Percentiles rank a stretch among this genome's conserved stretches.
Evolutionary conservation across 2,329 filamentous ascomycete genomes (phyloP).

Genomic region (Ceratocystis smalleyi): DNA sequence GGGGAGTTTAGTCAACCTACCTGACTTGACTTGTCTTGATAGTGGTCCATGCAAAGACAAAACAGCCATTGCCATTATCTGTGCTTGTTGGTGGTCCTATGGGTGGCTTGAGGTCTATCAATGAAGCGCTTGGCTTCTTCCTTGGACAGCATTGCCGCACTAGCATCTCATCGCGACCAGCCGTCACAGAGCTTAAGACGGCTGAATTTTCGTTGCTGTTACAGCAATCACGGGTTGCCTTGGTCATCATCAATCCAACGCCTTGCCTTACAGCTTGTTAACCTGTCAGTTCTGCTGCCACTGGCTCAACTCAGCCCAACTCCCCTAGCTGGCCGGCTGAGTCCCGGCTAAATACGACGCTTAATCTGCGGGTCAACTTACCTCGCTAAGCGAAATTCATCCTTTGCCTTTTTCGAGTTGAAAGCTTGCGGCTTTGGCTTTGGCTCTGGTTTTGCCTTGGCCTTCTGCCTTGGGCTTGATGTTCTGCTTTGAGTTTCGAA

Average conservation of each 20-base stretch:
- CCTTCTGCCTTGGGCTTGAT: neutral
- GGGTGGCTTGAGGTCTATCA: neutral
- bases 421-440: slow-evolving; percentile 1
- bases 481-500: neutral
- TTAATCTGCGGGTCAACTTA: neutral
- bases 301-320: neutral
- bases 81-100: neutral
- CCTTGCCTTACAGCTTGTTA: neutral
- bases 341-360: neutral
- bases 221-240: neutral
- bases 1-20: neutral
- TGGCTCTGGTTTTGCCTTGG: neutral
- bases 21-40: neutral
- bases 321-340: neutral
- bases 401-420: neutral
- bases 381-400: neutral
- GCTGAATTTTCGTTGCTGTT: neutral
- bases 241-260: neutral
- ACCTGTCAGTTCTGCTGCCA: neutral
- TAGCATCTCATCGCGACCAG: neutral
- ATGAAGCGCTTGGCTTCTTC: neutral
- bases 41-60: neutral
- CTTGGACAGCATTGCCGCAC: neutral
- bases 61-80: neutral
- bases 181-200: neutral